phyloP scores from a whole-genome alignment of 2,329 filamentous ascomycete species.

The Ophiocordyceps camponoti-floridani region DNA sequence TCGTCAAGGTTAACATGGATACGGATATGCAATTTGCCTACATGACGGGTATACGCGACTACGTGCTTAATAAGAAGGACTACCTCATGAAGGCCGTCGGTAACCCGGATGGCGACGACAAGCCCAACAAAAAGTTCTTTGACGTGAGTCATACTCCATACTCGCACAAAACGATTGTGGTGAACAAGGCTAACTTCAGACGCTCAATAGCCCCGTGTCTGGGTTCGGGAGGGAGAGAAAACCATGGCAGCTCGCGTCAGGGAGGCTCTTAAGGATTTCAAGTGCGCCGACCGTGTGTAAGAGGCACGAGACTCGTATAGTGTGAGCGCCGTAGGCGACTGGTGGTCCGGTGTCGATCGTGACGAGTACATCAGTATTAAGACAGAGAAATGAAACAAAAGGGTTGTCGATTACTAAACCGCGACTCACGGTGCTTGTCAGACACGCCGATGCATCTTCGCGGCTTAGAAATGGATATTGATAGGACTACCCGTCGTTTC shows the following conservation, averaged over 20 bases:
- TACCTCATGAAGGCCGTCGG: conserved; percentile 77
- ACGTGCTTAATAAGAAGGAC: conserved; percentile 84
- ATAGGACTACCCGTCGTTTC: too few relatives aligned
- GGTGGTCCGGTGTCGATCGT: too few relatives aligned
- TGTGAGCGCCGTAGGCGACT: too few relatives aligned
- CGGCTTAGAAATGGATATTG: too few relatives aligned
- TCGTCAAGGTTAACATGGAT: conserved; percentile 99
- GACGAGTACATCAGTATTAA: too few relatives aligned
- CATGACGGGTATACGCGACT: conserved; percentile 83
- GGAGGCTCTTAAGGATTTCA: conserved; percentile 81
- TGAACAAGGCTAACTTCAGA: background rate
- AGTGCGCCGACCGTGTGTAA: conserved; percentile 26
- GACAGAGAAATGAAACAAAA: too few relatives aligned
- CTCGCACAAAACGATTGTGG: too few relatives aligned
- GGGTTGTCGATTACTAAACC: too few relatives aligned
- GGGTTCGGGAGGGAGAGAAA: conserved; percentile 95
- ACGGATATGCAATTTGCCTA: conserved; percentile 97
- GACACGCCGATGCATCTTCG: too few relatives aligned
- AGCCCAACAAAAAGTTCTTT: conserved; percentile 98
- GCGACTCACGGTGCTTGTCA: too few relatives aligned
- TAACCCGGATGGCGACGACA: conserved; percentile 89
- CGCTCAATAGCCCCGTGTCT: conserved; percentile 55
- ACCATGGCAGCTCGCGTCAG: conserved; percentile 72
- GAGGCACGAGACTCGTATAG: conserved; percentile 1
- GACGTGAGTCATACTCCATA: conserved; percentile 23